These are phyloP conservation scores for Stygiomarasmius scandens DNA, from an alignment of 1,284 basidiomycete genomes.

Conservation along the genomic window DNA sequence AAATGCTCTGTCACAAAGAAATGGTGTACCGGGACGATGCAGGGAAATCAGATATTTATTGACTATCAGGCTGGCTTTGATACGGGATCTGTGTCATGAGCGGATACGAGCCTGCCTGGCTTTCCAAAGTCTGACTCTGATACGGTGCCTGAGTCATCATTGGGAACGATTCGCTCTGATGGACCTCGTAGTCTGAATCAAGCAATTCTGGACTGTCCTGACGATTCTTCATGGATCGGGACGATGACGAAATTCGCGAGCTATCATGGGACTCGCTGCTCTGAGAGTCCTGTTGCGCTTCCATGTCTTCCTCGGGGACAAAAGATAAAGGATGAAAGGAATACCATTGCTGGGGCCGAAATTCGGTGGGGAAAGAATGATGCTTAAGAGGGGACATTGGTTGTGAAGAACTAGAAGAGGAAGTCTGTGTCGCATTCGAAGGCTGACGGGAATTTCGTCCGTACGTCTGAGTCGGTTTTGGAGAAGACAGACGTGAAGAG, in stretches of 20 bases:
- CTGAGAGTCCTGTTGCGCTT: neutral
- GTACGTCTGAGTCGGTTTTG: neutral
- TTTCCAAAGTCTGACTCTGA: slow-evolving; percentile 40
- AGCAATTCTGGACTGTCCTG: slow-evolving; percentile 6
- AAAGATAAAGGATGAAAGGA: neutral
- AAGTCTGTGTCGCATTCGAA: neutral
- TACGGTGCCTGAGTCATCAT: slow-evolving; percentile 58
- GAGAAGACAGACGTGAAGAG: neutral
- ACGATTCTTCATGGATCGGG: neutral
- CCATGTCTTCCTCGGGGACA: no score
- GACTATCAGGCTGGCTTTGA: slow-evolving; percentile 4
- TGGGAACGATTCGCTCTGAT: slow-evolving; percentile 26
- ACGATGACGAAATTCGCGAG: neutral
- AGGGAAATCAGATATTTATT: neutral
- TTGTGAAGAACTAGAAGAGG: neutral
- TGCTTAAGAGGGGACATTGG: neutral
- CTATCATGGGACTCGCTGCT: neutral
- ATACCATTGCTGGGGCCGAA: neutral
- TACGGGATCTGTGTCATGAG: slow-evolving; percentile 6
- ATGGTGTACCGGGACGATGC: neutral
- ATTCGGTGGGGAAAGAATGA: neutral
- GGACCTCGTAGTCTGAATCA: slow-evolving; percentile 5
- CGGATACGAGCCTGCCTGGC: neutral
- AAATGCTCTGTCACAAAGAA: no score
- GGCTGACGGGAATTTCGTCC: neutral